Evolutionary conservation across 306 rosid genomes (phyloP), one percentile per base, ranked within the genome.

Genomic region (Cercis canadensis): DNA sequence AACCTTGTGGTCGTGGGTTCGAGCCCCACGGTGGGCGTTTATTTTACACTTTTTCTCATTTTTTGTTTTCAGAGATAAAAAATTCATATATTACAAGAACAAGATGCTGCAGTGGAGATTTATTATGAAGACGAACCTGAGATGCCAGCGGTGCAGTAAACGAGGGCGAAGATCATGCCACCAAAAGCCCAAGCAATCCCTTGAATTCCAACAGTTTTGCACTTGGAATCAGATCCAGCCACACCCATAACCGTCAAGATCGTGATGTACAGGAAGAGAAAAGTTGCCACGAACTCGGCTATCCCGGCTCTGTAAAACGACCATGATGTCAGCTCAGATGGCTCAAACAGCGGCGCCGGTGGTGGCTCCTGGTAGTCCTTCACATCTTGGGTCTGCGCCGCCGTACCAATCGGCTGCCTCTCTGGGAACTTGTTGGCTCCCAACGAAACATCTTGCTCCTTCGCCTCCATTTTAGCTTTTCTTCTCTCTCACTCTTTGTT

Each of bases 141-240:
- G 62, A 83, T 83, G 3, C 87, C 87, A 16, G 87, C 87, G 16
- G 87, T 83, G 70, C 79, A 79, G 71, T 83, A 83, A 12, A 83
- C 87, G 33, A 83, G 87, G 16, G 87, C 87, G 41, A 83, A 83
- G 74, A 83, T 83, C 87, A 82, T 82, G 73, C 87, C 87, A 41
- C 87, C 87, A 46, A 82, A 82, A 69, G 87, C 66, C 87, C 87
- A 82, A 62, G 87, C 87, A 10, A 82, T 82, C 0, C 87, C 87
- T 71, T 82, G 87, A 67, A 75, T 83, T 10, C 87, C 87, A 0
- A 83, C 87, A 0, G 71, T 21, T 5, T 9, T 8, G 39, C 87
- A 83, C 50, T 50, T 79, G 2, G 53, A 10, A 0, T 6, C 7
- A 1, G 70, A 1, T 6, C 63, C 40, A 4, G 0, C 7, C 2